Conservation (phyloP, 148 eudicot genomes). For the Spergularia marina region DNA sequence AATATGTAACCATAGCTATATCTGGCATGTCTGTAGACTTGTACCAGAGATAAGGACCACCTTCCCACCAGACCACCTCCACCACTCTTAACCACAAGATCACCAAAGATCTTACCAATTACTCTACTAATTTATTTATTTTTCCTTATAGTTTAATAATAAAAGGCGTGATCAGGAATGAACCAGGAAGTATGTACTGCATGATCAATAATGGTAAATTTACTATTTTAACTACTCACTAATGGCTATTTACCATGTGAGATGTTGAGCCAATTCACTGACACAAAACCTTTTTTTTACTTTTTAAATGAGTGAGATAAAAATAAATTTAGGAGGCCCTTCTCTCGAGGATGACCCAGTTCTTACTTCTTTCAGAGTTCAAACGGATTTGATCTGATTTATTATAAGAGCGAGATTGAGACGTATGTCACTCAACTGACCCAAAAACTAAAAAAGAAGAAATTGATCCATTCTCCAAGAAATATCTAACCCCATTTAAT, state of each 20-base stretch:
- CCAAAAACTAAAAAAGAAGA: not conserved
- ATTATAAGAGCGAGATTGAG: no score
- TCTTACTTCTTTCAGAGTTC: no score
- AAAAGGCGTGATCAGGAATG: no score
- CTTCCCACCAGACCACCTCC: slow-evolving; percentile 14
- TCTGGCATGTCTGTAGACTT: not conserved
- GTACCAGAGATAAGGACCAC: slow-evolving; percentile 7
- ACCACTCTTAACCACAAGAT: not conserved
- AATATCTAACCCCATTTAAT: slow-evolving; percentile 16
- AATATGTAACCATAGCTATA: not conserved
- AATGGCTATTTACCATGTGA: not conserved
- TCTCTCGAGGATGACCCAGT: no score
- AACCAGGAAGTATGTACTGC: no score
- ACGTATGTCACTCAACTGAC: not conserved
- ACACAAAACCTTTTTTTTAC: no score
- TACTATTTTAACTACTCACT: not conserved
- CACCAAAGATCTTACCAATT: slow-evolving; percentile 8
- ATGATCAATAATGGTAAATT: not conserved
- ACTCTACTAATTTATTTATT: no score
- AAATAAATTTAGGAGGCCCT: no score
- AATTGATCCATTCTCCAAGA: slow-evolving; percentile 23
- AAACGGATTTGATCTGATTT: no score
- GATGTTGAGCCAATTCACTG: slow-evolving; percentile 14
- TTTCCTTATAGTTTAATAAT: no score
- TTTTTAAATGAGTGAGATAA: no score